Conservation (phyloP, 2,329 filamentous ascomycete genomes). For the Talaromyces sp. region DNA sequence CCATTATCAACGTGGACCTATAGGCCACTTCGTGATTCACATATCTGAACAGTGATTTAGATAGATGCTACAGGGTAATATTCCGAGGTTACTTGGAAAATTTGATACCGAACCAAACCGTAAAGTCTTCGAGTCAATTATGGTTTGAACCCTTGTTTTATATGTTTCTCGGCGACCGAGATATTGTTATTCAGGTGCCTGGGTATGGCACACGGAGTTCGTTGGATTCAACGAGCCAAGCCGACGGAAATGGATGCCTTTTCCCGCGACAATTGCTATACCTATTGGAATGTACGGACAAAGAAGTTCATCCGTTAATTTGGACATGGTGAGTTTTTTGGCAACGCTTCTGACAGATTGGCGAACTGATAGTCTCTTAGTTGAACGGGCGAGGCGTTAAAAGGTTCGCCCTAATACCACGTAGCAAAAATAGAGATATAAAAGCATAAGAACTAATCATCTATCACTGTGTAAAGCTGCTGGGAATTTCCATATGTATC, state of each 20-base stretch:
- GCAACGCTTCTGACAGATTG: background rate
- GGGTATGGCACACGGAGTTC: background rate
- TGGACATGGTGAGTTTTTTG: background rate
- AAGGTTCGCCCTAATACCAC: background rate
- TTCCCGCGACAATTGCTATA: background rate
- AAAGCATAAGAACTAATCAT: background rate
- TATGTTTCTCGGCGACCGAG: background rate
- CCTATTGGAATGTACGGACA: background rate
- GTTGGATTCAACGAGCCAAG: background rate
- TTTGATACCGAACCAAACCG: too few relatives aligned
- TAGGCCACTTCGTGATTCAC: background rate
- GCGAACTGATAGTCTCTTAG: background rate
- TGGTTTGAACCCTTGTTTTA: background rate
- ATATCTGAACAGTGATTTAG: background rate
- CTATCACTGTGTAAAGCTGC: background rate
- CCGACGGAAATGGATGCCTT: background rate
- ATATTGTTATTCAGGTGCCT: background rate
- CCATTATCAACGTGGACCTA: background rate
- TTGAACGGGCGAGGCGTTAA: background rate
- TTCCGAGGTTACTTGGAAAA: background rate
- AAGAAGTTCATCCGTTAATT: background rate
- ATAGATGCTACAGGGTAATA: background rate
- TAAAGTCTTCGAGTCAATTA: background rate
- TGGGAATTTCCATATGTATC: background rate
- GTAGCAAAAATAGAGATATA: background rate